Evolutionary conservation across 257 asterid species (phyloP).

Genomic region (Haberlea rhodopensis): DNA sequence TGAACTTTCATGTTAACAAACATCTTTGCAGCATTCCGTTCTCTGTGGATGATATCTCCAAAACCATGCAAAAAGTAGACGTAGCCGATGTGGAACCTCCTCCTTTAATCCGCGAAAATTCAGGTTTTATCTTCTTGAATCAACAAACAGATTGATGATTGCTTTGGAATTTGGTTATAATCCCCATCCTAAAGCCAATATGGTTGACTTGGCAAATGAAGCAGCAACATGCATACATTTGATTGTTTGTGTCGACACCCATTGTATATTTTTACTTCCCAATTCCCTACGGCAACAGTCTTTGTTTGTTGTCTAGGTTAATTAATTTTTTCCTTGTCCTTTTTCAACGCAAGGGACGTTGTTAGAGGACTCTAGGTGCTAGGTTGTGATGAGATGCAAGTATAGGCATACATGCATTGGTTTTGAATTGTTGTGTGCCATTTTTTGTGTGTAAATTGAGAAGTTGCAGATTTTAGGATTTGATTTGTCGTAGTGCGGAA

Average conservation of each 20-base stretch:
- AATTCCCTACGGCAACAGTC: constrained; percentile 37
- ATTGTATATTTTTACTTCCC: constrained; percentile 40
- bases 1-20: constrained; percentile 14
- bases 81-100: constrained; percentile 87
- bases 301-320: constrained; percentile 47
- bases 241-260: constrained; percentile 44
- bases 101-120: constrained; percentile 85
- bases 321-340: constrained; percentile 45
- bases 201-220: constrained; percentile 26
- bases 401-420: constrained; percentile 39
- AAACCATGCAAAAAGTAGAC: constrained; percentile 75
- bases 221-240: constrained; percentile 35
- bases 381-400: constrained; percentile 41
- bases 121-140: constrained; percentile 82
- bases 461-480: constrained; percentile 27
- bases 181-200: constrained; percentile 11
- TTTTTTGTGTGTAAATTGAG: constrained; percentile 42
- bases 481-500: constrained; percentile 27
- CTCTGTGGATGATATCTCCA: constrained; percentile 95
- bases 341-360: constrained; percentile 45
- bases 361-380: constrained; percentile 28
- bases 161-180: constrained; percentile 23
- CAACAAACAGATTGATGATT: constrained; percentile 55
- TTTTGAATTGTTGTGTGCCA: constrained; percentile 36
- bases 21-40: constrained; percentile 80